Conservation (phyloP, 495 filamentous ascomycete species). For the Penicillium canescens region DNA sequence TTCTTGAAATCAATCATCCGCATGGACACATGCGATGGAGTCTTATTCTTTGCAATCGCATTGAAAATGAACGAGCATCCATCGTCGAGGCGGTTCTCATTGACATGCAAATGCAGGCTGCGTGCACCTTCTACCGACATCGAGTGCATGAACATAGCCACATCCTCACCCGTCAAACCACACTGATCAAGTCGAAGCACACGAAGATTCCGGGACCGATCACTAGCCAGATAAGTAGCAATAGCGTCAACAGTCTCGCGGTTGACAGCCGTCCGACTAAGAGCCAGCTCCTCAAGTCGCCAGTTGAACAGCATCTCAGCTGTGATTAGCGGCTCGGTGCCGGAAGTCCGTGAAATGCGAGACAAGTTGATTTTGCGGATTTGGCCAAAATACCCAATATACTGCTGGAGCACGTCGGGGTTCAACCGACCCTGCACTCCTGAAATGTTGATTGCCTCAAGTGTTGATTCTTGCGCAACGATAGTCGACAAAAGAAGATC, state of each 20-base stretch:
- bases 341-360: conserved; percentile 62
- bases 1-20: conserved; percentile 83
- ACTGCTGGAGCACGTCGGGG: conserved; percentile 59
- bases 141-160: conserved; percentile 75
- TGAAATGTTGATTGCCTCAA: conserved; percentile 78
- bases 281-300: conserved; percentile 71
- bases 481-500: conserved; percentile 46
- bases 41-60: conserved; percentile 61
- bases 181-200: conserved; percentile 77
- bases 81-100: conserved; percentile 76
- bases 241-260: conserved; percentile 57
- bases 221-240: conserved; percentile 60
- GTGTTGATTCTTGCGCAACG: conserved; percentile 62
- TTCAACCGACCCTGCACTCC: conserved; percentile 73
- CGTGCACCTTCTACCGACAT: conserved; percentile 60
- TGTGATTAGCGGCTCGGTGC: conserved; percentile 63
- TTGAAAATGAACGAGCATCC: conserved; percentile 68
- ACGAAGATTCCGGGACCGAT: conserved; percentile 64
- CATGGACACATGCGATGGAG: conserved; percentile 75
- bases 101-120: conserved; percentile 75
- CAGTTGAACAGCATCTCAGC: conserved; percentile 68
- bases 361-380: conserved; percentile 73
- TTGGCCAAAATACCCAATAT: conserved; percentile 66
- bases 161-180: conserved; percentile 72
- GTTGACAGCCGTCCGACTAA: conserved; percentile 67